Conservation (phyloP, 2,329 filamentous ascomycete genomes). For the Plectosphaerella cucumerina region DNA sequence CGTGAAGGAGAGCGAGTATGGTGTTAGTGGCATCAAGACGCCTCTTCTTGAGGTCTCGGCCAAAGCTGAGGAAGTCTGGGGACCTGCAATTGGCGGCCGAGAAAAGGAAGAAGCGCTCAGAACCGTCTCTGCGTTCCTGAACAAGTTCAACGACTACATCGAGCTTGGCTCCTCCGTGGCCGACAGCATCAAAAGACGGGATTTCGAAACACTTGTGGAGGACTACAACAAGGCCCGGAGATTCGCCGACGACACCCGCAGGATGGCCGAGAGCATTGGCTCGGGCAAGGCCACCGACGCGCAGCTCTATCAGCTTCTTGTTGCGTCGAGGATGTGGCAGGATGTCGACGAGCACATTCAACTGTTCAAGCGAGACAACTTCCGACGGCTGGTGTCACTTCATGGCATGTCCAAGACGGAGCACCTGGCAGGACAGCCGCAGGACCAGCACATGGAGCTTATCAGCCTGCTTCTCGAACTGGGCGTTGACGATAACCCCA, state of each 20-base stretch:
- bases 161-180: constrained; percentile 74
- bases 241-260: constrained; percentile 73
- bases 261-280: constrained; percentile 55
- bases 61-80: constrained; percentile 97
- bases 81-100: constrained; percentile 82
- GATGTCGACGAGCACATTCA: constrained; percentile 87
- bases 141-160: constrained; percentile 76
- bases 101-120: constrained; percentile 89
- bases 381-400: constrained; percentile 71
- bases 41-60: constrained; percentile 86
- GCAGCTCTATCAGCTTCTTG: constrained; percentile 79
- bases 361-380: constrained; percentile 82
- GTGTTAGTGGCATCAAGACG: constrained; percentile 79
- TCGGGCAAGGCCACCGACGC: constrained; percentile 63
- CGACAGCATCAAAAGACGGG: constrained; percentile 84
- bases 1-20: constrained; percentile 88
- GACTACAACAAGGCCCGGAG: constrained; percentile 80
- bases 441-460: constrained; percentile 86
- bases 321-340: constrained; percentile 91
- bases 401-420: constrained; percentile 51
- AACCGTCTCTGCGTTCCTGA: constrained; percentile 68
- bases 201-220: constrained; percentile 84
- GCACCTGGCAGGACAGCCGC: constrained; percentile 46
- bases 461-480: constrained; percentile 88
- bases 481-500: constrained; percentile 91